phyloP scores from a whole-genome alignment of 2,329 filamentous ascomycete genomes.

The Thielaviopsis musarum region DNA sequence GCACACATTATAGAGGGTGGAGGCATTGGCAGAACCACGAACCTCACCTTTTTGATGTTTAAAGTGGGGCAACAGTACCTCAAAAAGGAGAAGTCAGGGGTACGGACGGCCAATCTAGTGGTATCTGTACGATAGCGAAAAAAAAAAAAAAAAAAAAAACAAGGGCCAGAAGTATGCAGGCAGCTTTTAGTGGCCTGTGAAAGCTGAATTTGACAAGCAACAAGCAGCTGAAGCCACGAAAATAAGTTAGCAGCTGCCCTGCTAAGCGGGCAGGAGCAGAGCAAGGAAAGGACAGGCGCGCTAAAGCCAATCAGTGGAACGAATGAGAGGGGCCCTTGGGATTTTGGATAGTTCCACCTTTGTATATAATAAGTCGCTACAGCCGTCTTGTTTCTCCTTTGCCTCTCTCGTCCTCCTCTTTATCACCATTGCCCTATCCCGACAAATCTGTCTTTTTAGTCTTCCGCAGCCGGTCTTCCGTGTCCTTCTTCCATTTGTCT shows the following conservation, averaged over 20 bases:
- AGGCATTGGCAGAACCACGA: not conserved
- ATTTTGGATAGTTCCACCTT: not conserved
- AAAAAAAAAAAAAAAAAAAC: not conserved
- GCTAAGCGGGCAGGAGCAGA: not conserved
- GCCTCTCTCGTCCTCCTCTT: not conserved
- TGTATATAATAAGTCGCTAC: not conserved
- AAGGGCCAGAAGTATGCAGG: not conserved
- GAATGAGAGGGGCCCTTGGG: not conserved
- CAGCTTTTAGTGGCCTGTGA: not conserved
- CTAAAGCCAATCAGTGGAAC: not conserved
- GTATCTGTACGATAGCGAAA: not conserved
- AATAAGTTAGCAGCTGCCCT: not conserved
- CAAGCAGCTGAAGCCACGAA: not conserved
- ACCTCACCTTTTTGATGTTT: not conserved
- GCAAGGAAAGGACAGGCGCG: not conserved
- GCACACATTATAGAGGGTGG: not conserved
- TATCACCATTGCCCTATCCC: not conserved
- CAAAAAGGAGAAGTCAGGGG: not conserved
- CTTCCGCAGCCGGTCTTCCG: constrained; percentile 9
- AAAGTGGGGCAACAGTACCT: not conserved
- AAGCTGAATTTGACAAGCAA: not conserved
- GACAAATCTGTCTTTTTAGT: constrained; percentile 7
- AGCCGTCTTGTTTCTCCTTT: not conserved
- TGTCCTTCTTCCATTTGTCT: constrained; percentile 1
- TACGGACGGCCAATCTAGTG: not conserved